These are phyloP conservation scores for Penicillium ochrochloron DNA, from an alignment of 495 filamentous ascomycete genomes.

Conservation along the genomic window DNA sequence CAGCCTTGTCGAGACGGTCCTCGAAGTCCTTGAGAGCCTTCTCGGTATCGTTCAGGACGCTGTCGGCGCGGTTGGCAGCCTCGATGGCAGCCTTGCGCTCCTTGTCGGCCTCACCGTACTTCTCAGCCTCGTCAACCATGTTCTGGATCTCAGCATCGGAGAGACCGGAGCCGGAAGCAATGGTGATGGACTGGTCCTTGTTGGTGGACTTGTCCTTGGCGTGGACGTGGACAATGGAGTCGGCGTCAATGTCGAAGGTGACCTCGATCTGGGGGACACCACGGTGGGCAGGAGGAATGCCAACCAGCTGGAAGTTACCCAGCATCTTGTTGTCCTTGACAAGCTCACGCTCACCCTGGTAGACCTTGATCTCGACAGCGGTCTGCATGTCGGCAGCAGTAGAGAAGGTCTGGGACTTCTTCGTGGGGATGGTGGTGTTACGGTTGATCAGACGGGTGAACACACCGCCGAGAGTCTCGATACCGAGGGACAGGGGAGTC, in stretches of 20 bases:
- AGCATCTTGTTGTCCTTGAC: slow-evolving; percentile 99
- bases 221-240: slow-evolving; percentile 98
- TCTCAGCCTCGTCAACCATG: slow-evolving; percentile 98
- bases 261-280: slow-evolving; percentile 98
- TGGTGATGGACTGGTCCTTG: slow-evolving; percentile 99
- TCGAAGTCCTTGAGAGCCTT: slow-evolving; percentile 96
- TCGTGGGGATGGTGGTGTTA: slow-evolving; percentile 99
- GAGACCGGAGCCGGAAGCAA: slow-evolving; percentile 97
- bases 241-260: slow-evolving; percentile 99
- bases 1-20: slow-evolving; percentile 94
- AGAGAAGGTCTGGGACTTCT: slow-evolving; percentile 99
- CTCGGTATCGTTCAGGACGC: slow-evolving; percentile 96
- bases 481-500: slow-evolving; percentile 96
- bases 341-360: slow-evolving; percentile 99
- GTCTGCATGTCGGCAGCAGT: slow-evolving; percentile 99
- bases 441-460: slow-evolving; percentile 99
- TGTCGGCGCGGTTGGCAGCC: slow-evolving; percentile 94
- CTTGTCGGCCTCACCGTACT: slow-evolving; percentile 93
- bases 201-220: slow-evolving; percentile 99
- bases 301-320: slow-evolving; percentile 99
- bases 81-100: slow-evolving; percentile 95
- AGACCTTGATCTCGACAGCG: slow-evolving; percentile 99
- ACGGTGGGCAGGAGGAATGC: slow-evolving; percentile 95
- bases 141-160: slow-evolving; percentile 90
- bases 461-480: slow-evolving; percentile 98